These are phyloP conservation scores for Trichosporon sp. DNA, from an alignment of 1,284 basidiomycete genomes.

Conservation along the genomic window DNA sequence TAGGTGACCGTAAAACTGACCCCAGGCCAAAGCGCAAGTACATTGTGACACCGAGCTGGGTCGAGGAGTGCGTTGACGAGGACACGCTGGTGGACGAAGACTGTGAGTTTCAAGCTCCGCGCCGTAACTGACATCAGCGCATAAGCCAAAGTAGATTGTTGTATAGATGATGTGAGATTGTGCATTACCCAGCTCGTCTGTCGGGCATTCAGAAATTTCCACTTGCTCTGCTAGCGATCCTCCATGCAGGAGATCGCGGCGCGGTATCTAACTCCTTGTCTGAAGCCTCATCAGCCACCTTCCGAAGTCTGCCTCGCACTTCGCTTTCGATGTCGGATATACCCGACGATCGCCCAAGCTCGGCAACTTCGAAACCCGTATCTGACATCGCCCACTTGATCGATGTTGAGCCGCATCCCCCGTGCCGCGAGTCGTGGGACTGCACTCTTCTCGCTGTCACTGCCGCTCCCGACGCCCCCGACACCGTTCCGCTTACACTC, in stretches of 20 bases:
- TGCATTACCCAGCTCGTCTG: background rate
- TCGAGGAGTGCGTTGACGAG: slow-evolving; percentile 72
- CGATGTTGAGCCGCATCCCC: background rate
- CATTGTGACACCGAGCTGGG: slow-evolving; percentile 69
- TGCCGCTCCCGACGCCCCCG: background rate
- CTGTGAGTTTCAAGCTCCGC: slow-evolving; percentile 22
- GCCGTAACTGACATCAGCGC: slow-evolving; percentile 7
- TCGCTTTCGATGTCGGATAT: background rate
- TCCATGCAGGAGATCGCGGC: too few species aligned
- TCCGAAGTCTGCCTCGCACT: background rate
- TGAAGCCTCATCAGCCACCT: too few species aligned
- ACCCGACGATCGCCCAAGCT: background rate
- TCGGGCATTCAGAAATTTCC: too few species aligned
- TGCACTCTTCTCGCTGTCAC: background rate
- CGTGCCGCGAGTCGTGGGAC: background rate
- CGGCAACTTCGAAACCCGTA: slow-evolving; percentile 4
- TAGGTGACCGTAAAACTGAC: background rate
- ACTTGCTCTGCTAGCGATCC: too few species aligned
- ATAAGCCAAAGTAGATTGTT: slow-evolving; percentile 13
- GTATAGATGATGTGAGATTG: background rate
- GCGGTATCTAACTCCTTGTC: too few species aligned
- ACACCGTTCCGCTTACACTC: background rate
- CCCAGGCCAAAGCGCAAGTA: slow-evolving; percentile 69
- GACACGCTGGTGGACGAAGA: slow-evolving; percentile 72
- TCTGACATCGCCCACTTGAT: background rate